phyloP scores from a whole-genome alignment of 202 grass and related monocot genomes.

The Elaeis oleifera region DNA sequence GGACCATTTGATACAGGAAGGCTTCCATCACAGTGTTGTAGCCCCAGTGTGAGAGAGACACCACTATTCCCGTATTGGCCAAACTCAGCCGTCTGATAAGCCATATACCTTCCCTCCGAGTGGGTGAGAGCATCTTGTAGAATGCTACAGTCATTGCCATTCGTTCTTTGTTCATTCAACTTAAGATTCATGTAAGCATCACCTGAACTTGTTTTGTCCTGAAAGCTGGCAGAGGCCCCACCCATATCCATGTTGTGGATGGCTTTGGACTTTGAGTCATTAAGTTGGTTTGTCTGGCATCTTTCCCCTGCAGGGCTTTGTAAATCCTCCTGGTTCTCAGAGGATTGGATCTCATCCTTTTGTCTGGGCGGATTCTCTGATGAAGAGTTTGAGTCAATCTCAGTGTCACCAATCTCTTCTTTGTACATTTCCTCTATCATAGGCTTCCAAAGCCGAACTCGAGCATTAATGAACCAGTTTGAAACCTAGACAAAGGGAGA shows the following conservation, averaged over 20 bases:
- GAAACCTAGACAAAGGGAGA: slow-evolving; percentile 50
- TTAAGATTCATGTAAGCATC: slow-evolving; percentile 26
- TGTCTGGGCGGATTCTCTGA: slow-evolving; percentile 53
- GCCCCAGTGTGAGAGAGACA: slow-evolving; percentile 81
- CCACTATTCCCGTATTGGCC: slow-evolving; percentile 35
- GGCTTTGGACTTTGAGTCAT: slow-evolving; percentile 19
- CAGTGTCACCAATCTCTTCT: slow-evolving; percentile 66
- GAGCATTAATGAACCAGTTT: slow-evolving; percentile 98
- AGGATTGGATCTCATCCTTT: slow-evolving; percentile 57
- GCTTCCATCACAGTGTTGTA: slow-evolving; percentile 68
- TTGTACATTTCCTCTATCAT: slow-evolving; percentile 99
- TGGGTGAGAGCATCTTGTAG: slow-evolving; percentile 54
- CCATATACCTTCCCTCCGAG: slow-evolving; percentile 53
- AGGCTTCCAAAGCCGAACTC: slow-evolving; percentile 95
- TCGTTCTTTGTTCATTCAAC: slow-evolving; percentile 26
- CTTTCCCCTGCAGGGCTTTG: slow-evolving; percentile 46
- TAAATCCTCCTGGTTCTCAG: slow-evolving; percentile 63
- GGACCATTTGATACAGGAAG: slow-evolving; percentile 37
- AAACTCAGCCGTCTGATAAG: slow-evolving; percentile 66
- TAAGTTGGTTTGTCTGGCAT: slow-evolving; percentile 28
- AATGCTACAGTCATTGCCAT: slow-evolving; percentile 16
- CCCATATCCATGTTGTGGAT: slow-evolving; percentile 24
- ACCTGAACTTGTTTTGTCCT: neutral
- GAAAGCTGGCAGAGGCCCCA: neutral
- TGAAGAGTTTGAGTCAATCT: slow-evolving; percentile 84